A percentile compares a stretch with the other conserved stretches of the same genome.
Conservation (phyloP, 1,139 yeast genomes). For the Scheffersomyces cryptocercus region DNA sequence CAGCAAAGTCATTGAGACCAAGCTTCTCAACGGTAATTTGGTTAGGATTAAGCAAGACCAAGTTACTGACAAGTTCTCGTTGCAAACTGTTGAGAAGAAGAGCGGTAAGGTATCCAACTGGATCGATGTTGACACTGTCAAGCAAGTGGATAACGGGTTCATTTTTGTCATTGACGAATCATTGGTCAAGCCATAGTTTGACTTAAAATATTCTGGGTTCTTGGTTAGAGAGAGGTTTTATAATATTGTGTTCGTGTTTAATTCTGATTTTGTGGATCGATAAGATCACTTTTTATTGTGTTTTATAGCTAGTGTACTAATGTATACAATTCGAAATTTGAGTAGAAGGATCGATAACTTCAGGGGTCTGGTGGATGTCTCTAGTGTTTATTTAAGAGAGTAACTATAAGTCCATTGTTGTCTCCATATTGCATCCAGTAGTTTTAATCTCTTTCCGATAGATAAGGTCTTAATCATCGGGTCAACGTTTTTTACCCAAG, state of each 20-base stretch:
- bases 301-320: too few species aligned
- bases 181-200: slow-evolving; percentile 10
- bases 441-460: too few species aligned
- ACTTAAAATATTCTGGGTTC: not conserved
- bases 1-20: slow-evolving; percentile 26
- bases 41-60: slow-evolving; percentile 43
- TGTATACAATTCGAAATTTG: too few species aligned
- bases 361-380: too few species aligned
- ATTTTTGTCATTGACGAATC: slow-evolving; percentile 27
- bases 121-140: slow-evolving; percentile 40
- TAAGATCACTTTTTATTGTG: too few species aligned
- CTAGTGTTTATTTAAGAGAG: too few species aligned
- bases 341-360: too few species aligned
- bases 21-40: slow-evolving; percentile 40
- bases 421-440: too few species aligned
- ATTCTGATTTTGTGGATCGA: not conserved
- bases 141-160: slow-evolving; percentile 59
- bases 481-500: too few species aligned
- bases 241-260: not conserved
- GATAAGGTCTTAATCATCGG: too few species aligned
- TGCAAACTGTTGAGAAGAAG: slow-evolving; percentile 28
- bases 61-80: slow-evolving; percentile 34
- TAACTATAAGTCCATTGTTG: too few species aligned
- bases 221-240: not conserved
- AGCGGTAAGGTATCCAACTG: slow-evolving; percentile 12